Evolutionary conservation across 2,329 filamentous ascomycete genomes (phyloP), one percentile per base, ranked within the genome.

Genomic region (Fusarium sambucinum): DNA sequence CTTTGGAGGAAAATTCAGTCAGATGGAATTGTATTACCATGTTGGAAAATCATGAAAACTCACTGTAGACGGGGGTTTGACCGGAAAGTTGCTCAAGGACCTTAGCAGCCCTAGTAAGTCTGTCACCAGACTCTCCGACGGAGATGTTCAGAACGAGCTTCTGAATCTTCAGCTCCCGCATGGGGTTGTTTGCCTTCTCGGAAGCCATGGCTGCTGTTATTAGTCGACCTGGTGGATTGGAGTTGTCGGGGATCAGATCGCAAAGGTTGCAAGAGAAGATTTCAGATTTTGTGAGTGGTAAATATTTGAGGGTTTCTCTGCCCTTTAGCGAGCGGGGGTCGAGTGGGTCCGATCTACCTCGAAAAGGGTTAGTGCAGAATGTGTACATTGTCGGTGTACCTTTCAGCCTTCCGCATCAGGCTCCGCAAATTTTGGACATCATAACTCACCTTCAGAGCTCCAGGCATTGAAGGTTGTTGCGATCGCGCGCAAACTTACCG

Each of bases 51-150:
- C 58, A 30, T 23, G 23, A 52, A 21, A 69, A 86, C 89, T 75
- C 89, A 95, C 93, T 97, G 94, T 99, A 99, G 86, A 99, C 96
- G 79, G 96, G 96, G 78, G 96, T 98, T 89, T 99, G 96, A 94
- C 96, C 96, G 85, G 89, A 93, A 83, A 99, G 89, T 90, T 99
- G 96, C 89, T 99, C 96, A 78, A 99, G 90, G 90, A 99, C 96
- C 91, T 99, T 99, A 82, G 96, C 96, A 82, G 96, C 96, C 92
- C 96, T 93, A 79, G 96, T 99, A 83, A 99, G 92, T 91, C 96
- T 97, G 88, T 99, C 96, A 93, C 96, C 96, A 91, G 95, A 98
- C 89, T 99, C 96, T 87, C 96, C 96, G 80, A 99, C 96, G 78
- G 93, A 97, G 86, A 97, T 97, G 91, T 97, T 97, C 83, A 97